These are phyloP conservation scores for Fusarium subtropicale DNA, from an alignment of 2,329 filamentous ascomycete species.

Conservation along the genomic window DNA sequence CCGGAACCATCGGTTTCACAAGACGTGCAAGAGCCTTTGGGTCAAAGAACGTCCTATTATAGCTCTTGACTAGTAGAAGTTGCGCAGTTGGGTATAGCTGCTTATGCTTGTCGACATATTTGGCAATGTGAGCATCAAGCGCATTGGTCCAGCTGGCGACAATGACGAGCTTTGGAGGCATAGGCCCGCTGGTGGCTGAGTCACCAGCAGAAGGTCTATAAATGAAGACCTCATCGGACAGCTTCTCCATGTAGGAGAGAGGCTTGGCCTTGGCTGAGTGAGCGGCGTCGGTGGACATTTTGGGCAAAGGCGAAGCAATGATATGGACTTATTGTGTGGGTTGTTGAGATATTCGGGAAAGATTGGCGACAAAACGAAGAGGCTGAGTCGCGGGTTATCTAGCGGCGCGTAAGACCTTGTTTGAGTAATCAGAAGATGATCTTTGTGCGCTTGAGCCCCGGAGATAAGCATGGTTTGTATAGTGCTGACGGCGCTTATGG, in stretches of 20 bases:
- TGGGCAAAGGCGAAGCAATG: not conserved
- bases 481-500: conserved; percentile 9
- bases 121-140: conserved; percentile 22
- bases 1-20: not conserved
- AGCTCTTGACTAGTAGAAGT: conserved; percentile 15
- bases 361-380: not conserved
- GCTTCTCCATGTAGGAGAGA: conserved; percentile 26
- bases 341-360: not conserved
- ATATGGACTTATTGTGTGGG: not conserved
- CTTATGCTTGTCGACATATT: conserved; percentile 30
- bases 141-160: conserved; percentile 30
- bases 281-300: not conserved
- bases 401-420: not conserved
- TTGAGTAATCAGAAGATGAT: not conserved
- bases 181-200: not conserved
- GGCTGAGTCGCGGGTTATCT: not conserved
- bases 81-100: not conserved
- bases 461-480: not conserved
- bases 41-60: conserved; percentile 8
- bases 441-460: not conserved
- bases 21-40: not conserved
- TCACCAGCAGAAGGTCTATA: conserved; percentile 1
- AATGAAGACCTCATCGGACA: conserved; percentile 16
- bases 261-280: conserved; percentile 5
- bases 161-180: conserved; percentile 22